phyloP scores from a whole-genome alignment of 192 early-diverging fungal genomes.

The Coemansia furcata region DNA sequence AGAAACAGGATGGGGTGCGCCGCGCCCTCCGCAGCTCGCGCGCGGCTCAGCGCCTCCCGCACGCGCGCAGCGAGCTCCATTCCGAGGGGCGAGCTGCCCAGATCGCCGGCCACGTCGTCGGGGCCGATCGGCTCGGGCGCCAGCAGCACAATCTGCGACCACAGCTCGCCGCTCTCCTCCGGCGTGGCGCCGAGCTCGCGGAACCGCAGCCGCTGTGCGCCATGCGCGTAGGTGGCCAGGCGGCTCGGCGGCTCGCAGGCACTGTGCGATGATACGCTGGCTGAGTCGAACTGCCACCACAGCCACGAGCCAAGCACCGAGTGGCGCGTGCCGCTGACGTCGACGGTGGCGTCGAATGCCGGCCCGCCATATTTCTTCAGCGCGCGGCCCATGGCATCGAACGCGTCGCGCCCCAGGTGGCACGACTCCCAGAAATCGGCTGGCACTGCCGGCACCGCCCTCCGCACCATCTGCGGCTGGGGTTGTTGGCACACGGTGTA shows the following conservation, averaged over 20 bases:
- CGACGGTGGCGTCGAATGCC: slow-evolving; percentile 11
- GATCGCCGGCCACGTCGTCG: slow-evolving; percentile 9
- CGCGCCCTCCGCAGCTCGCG: neutral
- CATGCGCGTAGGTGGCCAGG: slow-evolving; percentile 2
- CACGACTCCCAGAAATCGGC: slow-evolving; percentile 45
- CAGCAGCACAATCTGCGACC: slow-evolving; percentile 23
- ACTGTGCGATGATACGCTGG: slow-evolving; percentile 3
- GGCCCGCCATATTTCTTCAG: slow-evolving; percentile 22
- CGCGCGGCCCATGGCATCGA: slow-evolving; percentile 14
- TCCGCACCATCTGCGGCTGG: neutral
- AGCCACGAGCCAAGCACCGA: slow-evolving; percentile 42
- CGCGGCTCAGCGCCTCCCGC: slow-evolving; percentile 5
- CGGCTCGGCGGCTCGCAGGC: neutral
- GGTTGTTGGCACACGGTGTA: too few relatives aligned
- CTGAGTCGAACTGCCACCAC: slow-evolving; percentile 49
- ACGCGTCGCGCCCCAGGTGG: slow-evolving; percentile 35
- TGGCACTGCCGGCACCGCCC: neutral
- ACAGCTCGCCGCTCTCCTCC: neutral
- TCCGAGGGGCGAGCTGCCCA: neutral
- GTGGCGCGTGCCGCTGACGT: slow-evolving; percentile 13
- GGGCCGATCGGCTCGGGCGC: slow-evolving; percentile 17
- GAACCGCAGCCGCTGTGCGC: slow-evolving; percentile 11
- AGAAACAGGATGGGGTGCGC: slow-evolving; percentile 24
- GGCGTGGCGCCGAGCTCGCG: slow-evolving; percentile 2
- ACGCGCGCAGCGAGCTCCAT: slow-evolving; percentile 3